Evolutionary conservation across 495 filamentous ascomycete genomes (phyloP).

Genomic region (Bathelium albidoporum): DNA sequence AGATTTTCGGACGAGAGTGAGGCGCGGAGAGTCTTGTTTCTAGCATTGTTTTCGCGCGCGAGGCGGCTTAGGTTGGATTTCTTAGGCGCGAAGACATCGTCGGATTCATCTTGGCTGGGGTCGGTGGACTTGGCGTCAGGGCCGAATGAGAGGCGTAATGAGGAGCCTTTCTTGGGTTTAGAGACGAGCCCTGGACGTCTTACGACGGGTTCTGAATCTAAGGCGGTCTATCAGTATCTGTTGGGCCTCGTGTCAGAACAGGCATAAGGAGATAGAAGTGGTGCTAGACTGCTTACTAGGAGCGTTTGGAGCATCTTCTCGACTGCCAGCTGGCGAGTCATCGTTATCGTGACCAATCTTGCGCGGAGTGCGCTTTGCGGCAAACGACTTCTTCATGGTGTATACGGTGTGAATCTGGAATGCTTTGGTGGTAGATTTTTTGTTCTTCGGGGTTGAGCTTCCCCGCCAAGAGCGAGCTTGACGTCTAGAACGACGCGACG

Average conservation of each 20-base stretch:
- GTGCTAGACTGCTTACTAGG: constrained; percentile 8
- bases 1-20: constrained; percentile 36
- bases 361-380: constrained; percentile 16
- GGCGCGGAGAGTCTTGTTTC: constrained; percentile 40
- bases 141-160: constrained; percentile 66
- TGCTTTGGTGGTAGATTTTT: neutral
- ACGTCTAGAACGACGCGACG: neutral
- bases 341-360: constrained; percentile 18
- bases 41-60: constrained; percentile 58
- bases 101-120: constrained; percentile 37
- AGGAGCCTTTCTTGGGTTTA: constrained; percentile 55
- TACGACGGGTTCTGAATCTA: constrained; percentile 7
- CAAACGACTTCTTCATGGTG: constrained; percentile 20
- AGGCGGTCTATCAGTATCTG: neutral
- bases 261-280: neutral
- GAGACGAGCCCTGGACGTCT: constrained; percentile 19
- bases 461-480: neutral
- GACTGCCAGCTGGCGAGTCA: neutral
- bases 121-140: constrained; percentile 45
- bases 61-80: constrained; percentile 58
- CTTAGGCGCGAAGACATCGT: constrained; percentile 54
- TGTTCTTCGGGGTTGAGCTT: neutral
- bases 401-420: neutral
- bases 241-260: constrained; percentile 3
- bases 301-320: neutral